Conservation (phyloP, 2,329 filamentous ascomycete species). For the Shiraia sp. region DNA sequence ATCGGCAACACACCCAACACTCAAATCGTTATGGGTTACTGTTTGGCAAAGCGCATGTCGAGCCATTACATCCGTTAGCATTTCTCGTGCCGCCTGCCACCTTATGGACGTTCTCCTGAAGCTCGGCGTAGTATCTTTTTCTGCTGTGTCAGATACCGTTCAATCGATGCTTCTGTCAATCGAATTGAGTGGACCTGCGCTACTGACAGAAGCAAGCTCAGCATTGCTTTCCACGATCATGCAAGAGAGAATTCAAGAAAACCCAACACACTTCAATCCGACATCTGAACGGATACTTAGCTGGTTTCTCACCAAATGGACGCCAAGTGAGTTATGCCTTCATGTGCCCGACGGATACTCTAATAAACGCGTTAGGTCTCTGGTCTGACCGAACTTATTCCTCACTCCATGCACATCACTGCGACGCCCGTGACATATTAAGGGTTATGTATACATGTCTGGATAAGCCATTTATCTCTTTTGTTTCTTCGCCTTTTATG, state of each 20-base stretch:
- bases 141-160: constrained; percentile 68
- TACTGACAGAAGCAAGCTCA: constrained; percentile 78
- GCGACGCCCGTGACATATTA: constrained; percentile 67
- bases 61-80: constrained; percentile 69
- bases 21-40: constrained; percentile 66
- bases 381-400: constrained; percentile 67
- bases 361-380: constrained; percentile 36
- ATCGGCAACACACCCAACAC: constrained; percentile 20
- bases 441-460: constrained; percentile 72
- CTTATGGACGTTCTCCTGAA: constrained; percentile 71
- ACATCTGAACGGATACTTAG: constrained; percentile 73
- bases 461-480: constrained; percentile 51
- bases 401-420: constrained; percentile 65
- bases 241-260: constrained; percentile 66
- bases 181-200: constrained; percentile 78
- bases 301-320: constrained; percentile 85
- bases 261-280: constrained; percentile 68
- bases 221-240: constrained; percentile 72
- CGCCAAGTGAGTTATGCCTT: constrained; percentile 64
- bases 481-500: constrained; percentile 31
- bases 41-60: constrained; percentile 76
- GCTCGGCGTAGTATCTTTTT: constrained; percentile 67
- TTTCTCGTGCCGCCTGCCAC: constrained; percentile 77
- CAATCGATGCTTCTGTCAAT: constrained; percentile 74
- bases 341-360: too few species aligned